A percentile compares a stretch with the other conserved stretches of the same genome.
Conservation (phyloP, 2,329 filamentous ascomycete species). For the Tolypocladium album region DNA sequence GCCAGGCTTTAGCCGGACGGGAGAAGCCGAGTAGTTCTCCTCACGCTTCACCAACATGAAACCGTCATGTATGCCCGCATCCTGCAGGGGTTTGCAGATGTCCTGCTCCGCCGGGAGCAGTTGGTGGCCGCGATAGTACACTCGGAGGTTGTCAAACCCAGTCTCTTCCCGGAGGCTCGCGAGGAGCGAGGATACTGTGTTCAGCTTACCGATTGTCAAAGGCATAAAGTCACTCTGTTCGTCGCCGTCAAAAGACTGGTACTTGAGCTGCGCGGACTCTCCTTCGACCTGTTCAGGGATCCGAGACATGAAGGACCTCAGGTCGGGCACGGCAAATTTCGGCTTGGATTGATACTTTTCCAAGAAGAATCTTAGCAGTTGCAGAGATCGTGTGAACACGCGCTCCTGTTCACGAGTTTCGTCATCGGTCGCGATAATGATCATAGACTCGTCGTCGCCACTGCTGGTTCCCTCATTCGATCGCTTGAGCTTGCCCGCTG, state of each 20-base stretch:
- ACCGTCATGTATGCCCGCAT: constrained; percentile 55
- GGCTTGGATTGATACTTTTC: constrained; percentile 51
- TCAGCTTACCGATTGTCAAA: constrained; percentile 56
- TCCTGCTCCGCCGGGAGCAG: constrained; percentile 50
- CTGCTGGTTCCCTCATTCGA: constrained; percentile 30
- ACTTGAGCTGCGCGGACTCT: constrained; percentile 56
- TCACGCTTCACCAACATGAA: constrained; percentile 56
- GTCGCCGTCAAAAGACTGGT: constrained; percentile 60
- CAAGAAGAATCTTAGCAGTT: constrained; percentile 58
- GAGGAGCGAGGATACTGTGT: constrained; percentile 60
- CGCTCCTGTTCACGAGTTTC: constrained; percentile 40
- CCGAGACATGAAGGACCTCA: constrained; percentile 40
- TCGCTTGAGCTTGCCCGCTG: constrained; percentile 43
- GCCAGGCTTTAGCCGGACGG: constrained; percentile 35
- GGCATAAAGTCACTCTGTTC: constrained; percentile 48
- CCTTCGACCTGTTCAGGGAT: constrained; percentile 46
- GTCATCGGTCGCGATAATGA: constrained; percentile 33
- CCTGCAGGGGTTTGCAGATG: constrained; percentile 51
- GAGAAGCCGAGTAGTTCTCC: constrained; percentile 30
- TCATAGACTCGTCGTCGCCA: constrained; percentile 42
- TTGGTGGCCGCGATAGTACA: constrained; percentile 60
- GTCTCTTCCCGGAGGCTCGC: constrained; percentile 57
- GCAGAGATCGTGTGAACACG: constrained; percentile 57
- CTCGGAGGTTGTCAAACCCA: constrained; percentile 64
- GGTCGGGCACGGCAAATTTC: constrained; percentile 47